Evolutionary conservation across 2,329 filamentous ascomycete genomes (phyloP).

Genomic region (Stenocarpella maydis): DNA sequence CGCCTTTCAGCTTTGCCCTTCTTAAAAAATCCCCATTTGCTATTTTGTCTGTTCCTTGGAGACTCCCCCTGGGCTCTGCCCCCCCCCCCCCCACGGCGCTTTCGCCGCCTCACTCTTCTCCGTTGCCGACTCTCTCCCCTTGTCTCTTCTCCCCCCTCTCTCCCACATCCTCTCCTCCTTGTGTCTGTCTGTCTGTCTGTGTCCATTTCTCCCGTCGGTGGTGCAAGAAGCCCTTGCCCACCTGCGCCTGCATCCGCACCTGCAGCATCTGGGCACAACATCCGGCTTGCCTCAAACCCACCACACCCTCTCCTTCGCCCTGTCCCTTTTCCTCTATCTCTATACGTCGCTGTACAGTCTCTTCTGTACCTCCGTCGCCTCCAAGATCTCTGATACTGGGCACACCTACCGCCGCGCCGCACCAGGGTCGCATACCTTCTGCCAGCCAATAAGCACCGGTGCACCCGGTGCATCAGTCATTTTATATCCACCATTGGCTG

Average conservation of each 20-base stretch:
- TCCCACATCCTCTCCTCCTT: constrained; percentile 34
- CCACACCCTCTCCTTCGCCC: too few relatives aligned
- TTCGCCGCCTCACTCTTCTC: constrained; percentile 30
- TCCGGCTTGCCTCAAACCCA: neutral
- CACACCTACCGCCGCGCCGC: constrained; percentile 7
- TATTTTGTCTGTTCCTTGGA: constrained; percentile 34
- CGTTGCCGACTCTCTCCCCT: neutral
- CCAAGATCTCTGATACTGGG: constrained; percentile 14
- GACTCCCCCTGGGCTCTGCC: constrained; percentile 35
- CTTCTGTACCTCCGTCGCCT: neutral
- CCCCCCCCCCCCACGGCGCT: constrained; percentile 30
- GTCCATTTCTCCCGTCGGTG: too few relatives aligned
- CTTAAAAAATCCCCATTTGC: constrained; percentile 23
- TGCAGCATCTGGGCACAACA: neutral
- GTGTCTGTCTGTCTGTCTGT: neutral
- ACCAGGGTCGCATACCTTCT: constrained; percentile 23
- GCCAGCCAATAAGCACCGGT: constrained; percentile 26
- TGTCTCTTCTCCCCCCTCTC: neutral
- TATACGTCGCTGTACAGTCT: constrained; percentile 37
- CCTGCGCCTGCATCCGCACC: neutral
- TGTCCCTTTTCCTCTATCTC: too few relatives aligned
- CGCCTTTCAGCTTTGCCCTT: neutral
- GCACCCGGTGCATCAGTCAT: constrained; percentile 4
- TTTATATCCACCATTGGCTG: neutral
- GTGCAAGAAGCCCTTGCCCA: constrained; percentile 7